A percentile compares a stretch with the other conserved stretches of the same genome.
Conservation (phyloP, 2,329 filamentous ascomycete species). For the Monilinia aucupariae region DNA sequence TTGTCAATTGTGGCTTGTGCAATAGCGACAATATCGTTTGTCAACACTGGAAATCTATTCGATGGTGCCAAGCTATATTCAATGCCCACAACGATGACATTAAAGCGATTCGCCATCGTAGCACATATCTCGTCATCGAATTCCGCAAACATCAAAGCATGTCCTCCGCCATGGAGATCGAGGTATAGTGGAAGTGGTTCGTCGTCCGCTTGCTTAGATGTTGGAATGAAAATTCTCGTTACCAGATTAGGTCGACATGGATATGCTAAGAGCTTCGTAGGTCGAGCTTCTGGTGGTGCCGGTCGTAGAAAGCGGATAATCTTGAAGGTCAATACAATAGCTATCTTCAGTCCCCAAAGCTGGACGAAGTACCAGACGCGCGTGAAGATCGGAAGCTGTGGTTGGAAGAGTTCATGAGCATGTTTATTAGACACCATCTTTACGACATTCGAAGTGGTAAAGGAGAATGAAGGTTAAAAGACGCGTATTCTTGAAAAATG, state of each 20-base stretch:
- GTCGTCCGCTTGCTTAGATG: constrained; percentile 33
- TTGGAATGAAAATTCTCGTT: constrained; percentile 40
- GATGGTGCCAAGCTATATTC: constrained; percentile 46
- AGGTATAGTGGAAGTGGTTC: constrained; percentile 41
- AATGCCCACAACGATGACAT: constrained; percentile 43
- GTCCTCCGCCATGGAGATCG: constrained; percentile 49
- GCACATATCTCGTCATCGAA: constrained; percentile 46
- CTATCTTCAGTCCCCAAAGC: constrained; percentile 19
- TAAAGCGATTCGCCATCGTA: constrained; percentile 39
- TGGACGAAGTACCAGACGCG: constrained; percentile 18
- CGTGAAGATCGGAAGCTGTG: constrained; percentile 14
- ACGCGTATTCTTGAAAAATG: not conserved
- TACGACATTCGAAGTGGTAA: not conserved
- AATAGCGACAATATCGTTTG: constrained; percentile 44
- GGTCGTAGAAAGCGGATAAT: constrained; percentile 13
- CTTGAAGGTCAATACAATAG: constrained; percentile 12
- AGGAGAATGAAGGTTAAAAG: not conserved
- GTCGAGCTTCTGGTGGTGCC: constrained; percentile 11
- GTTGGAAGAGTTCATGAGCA: constrained; percentile 5
- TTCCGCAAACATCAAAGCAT: constrained; percentile 40
- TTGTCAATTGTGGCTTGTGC: constrained; percentile 41
- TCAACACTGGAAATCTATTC: constrained; percentile 41
- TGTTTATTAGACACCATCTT: constrained; percentile 6
- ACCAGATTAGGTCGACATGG: constrained; percentile 28
- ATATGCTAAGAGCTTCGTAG: constrained; percentile 22